Evolutionary conservation across 2,329 filamentous ascomycete species (phyloP).

Genomic region (Pezicula neosporulosa): DNA sequence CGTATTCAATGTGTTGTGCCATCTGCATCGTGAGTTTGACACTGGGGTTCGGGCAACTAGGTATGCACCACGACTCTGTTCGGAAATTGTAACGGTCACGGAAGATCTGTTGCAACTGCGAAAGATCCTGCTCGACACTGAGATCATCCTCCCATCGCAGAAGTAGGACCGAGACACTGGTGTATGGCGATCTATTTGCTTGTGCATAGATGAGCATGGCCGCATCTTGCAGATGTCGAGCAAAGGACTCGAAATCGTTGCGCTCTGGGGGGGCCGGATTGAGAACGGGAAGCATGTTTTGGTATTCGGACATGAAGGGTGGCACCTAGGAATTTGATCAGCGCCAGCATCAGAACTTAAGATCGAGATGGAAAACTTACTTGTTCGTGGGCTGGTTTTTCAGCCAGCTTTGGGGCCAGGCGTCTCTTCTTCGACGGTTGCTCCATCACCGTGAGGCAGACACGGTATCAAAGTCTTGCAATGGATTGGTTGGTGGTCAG

Average conservation of each 20-base stretch:
- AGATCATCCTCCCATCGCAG: slow-evolving; percentile 61
- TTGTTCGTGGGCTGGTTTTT: slow-evolving; percentile 28
- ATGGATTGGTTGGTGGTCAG: neutral
- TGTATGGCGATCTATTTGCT: slow-evolving; percentile 54
- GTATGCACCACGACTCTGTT: slow-evolving; percentile 59
- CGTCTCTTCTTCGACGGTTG: slow-evolving; percentile 31
- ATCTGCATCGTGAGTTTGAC: slow-evolving; percentile 60
- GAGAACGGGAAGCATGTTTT: slow-evolving; percentile 23
- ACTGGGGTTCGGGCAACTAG: slow-evolving; percentile 54
- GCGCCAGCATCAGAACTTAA: neutral
- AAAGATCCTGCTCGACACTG: slow-evolving; percentile 49
- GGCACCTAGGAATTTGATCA: slow-evolving; percentile 14
- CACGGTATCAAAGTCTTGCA: neutral
- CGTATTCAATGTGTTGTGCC: slow-evolving; percentile 55
- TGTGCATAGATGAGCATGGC: slow-evolving; percentile 65
- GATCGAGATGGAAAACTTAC: slow-evolving; percentile 14
- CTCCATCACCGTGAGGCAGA: slow-evolving; percentile 25
- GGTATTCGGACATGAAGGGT: slow-evolving; percentile 26
- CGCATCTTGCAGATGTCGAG: slow-evolving; percentile 64
- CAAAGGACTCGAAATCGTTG: slow-evolving; percentile 62
- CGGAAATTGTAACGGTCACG: slow-evolving; percentile 57
- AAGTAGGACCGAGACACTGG: slow-evolving; percentile 56
- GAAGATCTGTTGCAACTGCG: slow-evolving; percentile 53
- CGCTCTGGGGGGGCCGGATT: slow-evolving; percentile 28
- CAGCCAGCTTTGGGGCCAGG: slow-evolving; percentile 30